Base-by-base conservation (phyloP, 306 rosid genomes). In the Glycyrrhiza uralensis region DNA sequence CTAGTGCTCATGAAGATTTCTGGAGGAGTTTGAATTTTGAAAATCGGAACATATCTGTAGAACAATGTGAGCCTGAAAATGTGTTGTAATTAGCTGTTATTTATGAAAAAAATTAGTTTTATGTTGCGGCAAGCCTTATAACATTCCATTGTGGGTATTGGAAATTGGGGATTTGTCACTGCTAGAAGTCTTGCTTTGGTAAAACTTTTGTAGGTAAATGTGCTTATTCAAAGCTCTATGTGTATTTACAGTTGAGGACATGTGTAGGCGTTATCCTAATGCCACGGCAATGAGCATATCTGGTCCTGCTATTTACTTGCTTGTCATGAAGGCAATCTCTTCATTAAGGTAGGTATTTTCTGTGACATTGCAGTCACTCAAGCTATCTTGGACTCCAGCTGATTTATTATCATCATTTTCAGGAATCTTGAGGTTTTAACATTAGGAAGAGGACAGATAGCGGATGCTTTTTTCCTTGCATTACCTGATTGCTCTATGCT, bases 1-100 rank as follows among this genome's bases (percentile, higher is more conserved):
- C 97, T 60, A 89, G 99, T 88, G 91, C 96, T 32, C 99, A 95
- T 76, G 99, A 89, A 80, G 99, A 95, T 82, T 95, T 95, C 74
- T 95, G 99, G 99, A 91, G 80, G 75, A 79, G 82, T 77, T 88
- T 95, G 84, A 84, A 88, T 85, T 92, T 95, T 85, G 96, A 91
- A 82, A 86, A 95, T 69, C 85, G 93, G 38, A 92, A 85, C 81
- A 91, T 95, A 74, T 88, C 99, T 49, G 44, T 82, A 8, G 93
- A 91, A 44, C 99, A 95, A 85, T 95, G 99, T 95, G 84, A 87
- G 97, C 74, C 66, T 57, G 55, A 46, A 51, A 29, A 47, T 14
- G 11, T 45, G 32, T 46, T 57, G 51, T 61, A 4, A 44, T 67
- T 9, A n/a, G 35, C 60, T 55, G 26, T 55, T 67, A 29, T 18